Evolutionary conservation across 306 rosid species (phyloP).

Genomic region (Dalbergia cochinchinensis): DNA sequence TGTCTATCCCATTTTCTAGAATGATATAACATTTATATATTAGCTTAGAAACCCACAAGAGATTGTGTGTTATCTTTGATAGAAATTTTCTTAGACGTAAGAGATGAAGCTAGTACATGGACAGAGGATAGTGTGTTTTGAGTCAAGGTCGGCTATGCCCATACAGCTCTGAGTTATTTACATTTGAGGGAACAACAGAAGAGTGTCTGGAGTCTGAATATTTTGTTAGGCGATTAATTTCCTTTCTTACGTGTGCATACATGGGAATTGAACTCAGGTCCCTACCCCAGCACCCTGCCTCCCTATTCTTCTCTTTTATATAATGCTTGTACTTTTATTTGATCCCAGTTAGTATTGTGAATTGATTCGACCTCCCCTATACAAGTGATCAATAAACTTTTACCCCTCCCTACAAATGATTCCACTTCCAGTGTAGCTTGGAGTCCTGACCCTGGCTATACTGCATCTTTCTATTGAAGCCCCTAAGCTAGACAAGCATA

Average conservation of each 20-base stretch:
- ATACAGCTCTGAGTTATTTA: constrained; percentile 17
- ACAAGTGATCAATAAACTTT: constrained; percentile 24
- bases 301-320: background rate
- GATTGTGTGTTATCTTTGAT: constrained; percentile 26
- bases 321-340: background rate
- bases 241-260: constrained; percentile 9
- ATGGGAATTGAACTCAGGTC: constrained; percentile 34
- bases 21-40: constrained; percentile 8
- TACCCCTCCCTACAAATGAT: constrained; percentile 22
- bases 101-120: constrained; percentile 22
- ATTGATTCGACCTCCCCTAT: constrained; percentile 9
- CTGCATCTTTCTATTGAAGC: background rate
- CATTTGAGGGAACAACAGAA: constrained; percentile 28
- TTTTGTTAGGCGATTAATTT: constrained; percentile 18
- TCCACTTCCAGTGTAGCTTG: background rate
- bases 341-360: constrained; percentile 16
- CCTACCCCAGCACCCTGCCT: background rate
- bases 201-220: constrained; percentile 28
- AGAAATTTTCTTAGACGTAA: constrained; percentile 6
- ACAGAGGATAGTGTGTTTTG: constrained; percentile 6
- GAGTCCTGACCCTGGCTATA: background rate
- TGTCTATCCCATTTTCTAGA: constrained; percentile 37
- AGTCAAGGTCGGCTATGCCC: constrained; percentile 16
- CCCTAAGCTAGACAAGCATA: background rate
- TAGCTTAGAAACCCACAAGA: constrained; percentile 14